Evolutionary conservation across 371 early-diverging fungal species (phyloP).

Genomic region (Apophysomyces variabilis): DNA sequence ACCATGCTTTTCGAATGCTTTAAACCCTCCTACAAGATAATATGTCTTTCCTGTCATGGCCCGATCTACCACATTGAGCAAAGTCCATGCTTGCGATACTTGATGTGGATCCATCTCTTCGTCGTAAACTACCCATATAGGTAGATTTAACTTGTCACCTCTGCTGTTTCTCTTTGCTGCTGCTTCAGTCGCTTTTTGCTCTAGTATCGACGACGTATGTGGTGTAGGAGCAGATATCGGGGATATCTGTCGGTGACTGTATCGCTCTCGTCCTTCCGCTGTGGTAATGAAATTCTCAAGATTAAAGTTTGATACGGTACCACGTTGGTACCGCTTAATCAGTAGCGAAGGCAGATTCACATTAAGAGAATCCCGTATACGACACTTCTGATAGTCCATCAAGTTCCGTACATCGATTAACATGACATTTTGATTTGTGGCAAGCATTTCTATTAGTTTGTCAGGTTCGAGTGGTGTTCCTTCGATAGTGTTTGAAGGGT

Average conservation of each 20-base stretch:
- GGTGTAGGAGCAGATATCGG: slow-evolving; percentile 5
- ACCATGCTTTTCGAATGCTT: slow-evolving; percentile 28
- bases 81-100: slow-evolving; percentile 65
- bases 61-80: slow-evolving; percentile 58
- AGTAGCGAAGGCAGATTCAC: slow-evolving; percentile 67
- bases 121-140: slow-evolving; percentile 59
- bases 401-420: slow-evolving; percentile 54
- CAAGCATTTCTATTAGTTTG: slow-evolving; percentile 22
- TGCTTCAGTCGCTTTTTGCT: slow-evolving; percentile 33
- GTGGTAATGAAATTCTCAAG: slow-evolving; percentile 69
- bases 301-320: slow-evolving; percentile 61
- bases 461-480: slow-evolving; percentile 29
- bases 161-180: slow-evolving; percentile 19
- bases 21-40: slow-evolving; percentile 45
- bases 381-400: slow-evolving; percentile 46
- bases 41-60: slow-evolving; percentile 32
- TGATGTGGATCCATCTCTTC: slow-evolving; percentile 57
- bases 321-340: slow-evolving; percentile 64
- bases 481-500: background rate
- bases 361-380: slow-evolving; percentile 55
- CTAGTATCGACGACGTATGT: slow-evolving; percentile 20
- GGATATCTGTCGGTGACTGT: slow-evolving; percentile 15
- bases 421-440: slow-evolving; percentile 20
- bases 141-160: background rate
- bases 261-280: slow-evolving; percentile 58